A percentile compares a stretch with the other conserved stretches of the same genome.
Conservation (phyloP, 2,329 filamentous ascomycete genomes). For the Colletotrichum theobromicola region DNA sequence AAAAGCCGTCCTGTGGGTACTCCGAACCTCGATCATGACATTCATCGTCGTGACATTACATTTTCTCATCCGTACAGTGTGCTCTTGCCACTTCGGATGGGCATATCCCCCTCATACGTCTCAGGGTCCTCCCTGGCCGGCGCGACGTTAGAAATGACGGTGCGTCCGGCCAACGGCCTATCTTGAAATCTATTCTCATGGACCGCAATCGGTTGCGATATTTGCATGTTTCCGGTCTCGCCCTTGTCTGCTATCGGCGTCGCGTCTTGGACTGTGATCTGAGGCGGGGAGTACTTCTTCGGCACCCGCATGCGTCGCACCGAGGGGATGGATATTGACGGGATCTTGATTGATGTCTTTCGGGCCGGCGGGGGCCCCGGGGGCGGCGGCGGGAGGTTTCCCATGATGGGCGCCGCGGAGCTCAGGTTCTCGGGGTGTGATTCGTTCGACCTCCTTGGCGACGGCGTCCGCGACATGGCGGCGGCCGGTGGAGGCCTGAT, state of each 20-base stretch:
- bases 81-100: conserved; percentile 40
- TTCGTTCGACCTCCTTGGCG: not conserved
- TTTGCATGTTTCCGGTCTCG: conserved; percentile 28
- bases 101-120: conserved; percentile 29
- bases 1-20: not conserved
- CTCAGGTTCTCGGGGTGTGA: too few relatives aligned
- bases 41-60: not conserved
- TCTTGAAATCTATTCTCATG: conserved; percentile 31
- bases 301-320: conserved; percentile 42
- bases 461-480: conserved; percentile 1
- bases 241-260: conserved; percentile 30
- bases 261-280: conserved; percentile 33
- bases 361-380: conserved; percentile 27
- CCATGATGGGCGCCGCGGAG: not conserved
- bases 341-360: conserved; percentile 29
- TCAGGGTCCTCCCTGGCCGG: conserved; percentile 1
- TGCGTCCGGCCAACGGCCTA: conserved; percentile 21
- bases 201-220: conserved; percentile 32
- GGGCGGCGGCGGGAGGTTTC: conserved; percentile 28
- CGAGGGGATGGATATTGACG: conserved; percentile 42
- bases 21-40: not conserved
- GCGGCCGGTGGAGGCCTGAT: not conserved
- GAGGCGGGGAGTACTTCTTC: conserved; percentile 46
- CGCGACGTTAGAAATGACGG: not conserved
- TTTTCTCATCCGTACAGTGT: conserved; percentile 34